These are phyloP conservation scores for Mycena rosella DNA, from an alignment of 768 basidiomycete genomes.

Conservation along the genomic window DNA sequence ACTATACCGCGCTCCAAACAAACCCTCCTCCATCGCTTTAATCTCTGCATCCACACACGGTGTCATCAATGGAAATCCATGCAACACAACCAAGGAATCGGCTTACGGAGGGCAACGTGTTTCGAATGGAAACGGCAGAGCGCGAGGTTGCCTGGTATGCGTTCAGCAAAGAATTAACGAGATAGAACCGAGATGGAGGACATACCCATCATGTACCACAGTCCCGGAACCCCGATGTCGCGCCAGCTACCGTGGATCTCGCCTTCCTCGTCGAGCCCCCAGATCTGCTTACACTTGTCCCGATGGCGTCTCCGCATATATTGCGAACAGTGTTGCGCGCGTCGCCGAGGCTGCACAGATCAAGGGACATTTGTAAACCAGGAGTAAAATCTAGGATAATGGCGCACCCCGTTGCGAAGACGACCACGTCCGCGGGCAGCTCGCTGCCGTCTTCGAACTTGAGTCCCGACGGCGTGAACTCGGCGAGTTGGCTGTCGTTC, in stretches of 20 bases:
- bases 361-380: too few species aligned
- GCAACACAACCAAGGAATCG: neutral
- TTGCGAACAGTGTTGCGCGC: slow-evolving; percentile 51
- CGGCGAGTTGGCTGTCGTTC: slow-evolving; percentile 63
- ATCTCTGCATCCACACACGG: slow-evolving; percentile 63
- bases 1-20: slow-evolving; percentile 52
- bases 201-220: slow-evolving; percentile 72
- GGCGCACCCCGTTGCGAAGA: slow-evolving; percentile 70
- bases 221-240: slow-evolving; percentile 62
- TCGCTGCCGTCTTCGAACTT: slow-evolving; percentile 63
- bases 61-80: neutral
- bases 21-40: slow-evolving; percentile 71
- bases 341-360: slow-evolving; percentile 60
- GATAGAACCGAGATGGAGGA: slow-evolving; percentile 33
- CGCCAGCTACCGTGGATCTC: slow-evolving; percentile 66
- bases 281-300: slow-evolving; percentile 61
- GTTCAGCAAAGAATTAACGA: neutral
- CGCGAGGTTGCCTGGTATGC: slow-evolving; percentile 63
- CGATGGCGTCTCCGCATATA: slow-evolving; percentile 65
- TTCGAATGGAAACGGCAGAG: slow-evolving; percentile 77
- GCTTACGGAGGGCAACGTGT: slow-evolving; percentile 76
- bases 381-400: too few species aligned
- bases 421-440: slow-evolving; percentile 65
- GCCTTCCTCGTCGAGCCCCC: slow-evolving; percentile 77
- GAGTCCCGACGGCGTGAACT: slow-evolving; percentile 59